Conservation (phyloP, 2,329 filamentous ascomycete genomes). For the Boeremia exigua region DNA sequence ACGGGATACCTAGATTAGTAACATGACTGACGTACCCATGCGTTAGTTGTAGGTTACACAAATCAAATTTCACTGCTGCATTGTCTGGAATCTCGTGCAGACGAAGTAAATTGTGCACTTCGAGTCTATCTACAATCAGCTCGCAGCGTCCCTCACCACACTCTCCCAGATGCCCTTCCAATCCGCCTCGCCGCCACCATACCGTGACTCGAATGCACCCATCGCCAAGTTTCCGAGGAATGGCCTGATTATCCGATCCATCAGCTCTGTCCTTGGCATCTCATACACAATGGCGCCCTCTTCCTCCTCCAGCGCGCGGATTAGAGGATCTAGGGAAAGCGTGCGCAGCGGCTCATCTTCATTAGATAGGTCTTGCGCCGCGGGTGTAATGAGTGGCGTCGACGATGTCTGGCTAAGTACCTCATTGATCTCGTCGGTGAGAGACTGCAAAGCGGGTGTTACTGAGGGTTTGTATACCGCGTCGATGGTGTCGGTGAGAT, state of each 20-base stretch:
- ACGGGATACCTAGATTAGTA: not conserved
- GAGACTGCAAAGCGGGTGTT: slow-evolving; percentile 71
- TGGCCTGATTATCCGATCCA: slow-evolving; percentile 79
- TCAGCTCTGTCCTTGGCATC: slow-evolving; percentile 65
- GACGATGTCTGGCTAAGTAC: slow-evolving; percentile 57
- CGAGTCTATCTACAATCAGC: not conserved
- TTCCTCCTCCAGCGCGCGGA: slow-evolving; percentile 41
- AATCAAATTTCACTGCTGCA: no score
- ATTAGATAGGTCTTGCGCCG: not conserved
- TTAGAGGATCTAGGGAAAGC: slow-evolving; percentile 53
- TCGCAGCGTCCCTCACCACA: slow-evolving; percentile 37
- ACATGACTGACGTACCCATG: not conserved
- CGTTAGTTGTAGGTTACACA: no score
- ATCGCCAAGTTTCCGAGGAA: slow-evolving; percentile 95
- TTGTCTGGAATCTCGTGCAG: not conserved
- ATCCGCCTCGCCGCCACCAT: slow-evolving; percentile 70
- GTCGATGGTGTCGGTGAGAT: slow-evolving; percentile 95
- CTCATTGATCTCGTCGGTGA: slow-evolving; percentile 85
- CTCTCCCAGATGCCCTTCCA: slow-evolving; percentile 42
- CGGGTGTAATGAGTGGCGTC: not conserved
- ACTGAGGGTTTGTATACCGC: slow-evolving; percentile 80
- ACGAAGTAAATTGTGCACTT: not conserved
- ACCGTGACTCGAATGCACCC: slow-evolving; percentile 89
- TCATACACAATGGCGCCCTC: slow-evolving; percentile 56
- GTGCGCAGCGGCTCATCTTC: slow-evolving; percentile 36